Percentiles rank a stretch among this genome's conserved stretches.
Evolutionary conservation across 176 grass and related monocot species (phyloP).

Genomic region (Phoenix dactylifera): DNA sequence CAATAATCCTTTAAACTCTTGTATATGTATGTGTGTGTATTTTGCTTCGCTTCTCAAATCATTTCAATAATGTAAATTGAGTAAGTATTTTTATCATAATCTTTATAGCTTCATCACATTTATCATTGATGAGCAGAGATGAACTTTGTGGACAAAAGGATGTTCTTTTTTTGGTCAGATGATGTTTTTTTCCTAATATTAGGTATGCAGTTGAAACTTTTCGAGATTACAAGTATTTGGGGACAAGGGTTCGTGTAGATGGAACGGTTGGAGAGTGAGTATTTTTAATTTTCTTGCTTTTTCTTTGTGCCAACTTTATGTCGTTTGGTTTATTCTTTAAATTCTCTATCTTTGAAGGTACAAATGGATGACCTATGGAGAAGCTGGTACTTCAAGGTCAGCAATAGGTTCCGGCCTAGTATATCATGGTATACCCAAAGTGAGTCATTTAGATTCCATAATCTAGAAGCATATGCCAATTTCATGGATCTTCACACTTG

Average conservation of each 20-base stretch:
- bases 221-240: conserved; percentile 76
- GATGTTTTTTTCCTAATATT: conserved; percentile 11
- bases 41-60: no score
- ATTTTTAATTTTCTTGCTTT: conserved; percentile 7
- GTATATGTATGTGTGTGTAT: no score
- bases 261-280: conserved; percentile 93
- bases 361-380: conserved; percentile 98
- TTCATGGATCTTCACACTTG: no score
- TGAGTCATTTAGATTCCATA: conserved; percentile 25
- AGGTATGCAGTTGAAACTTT: conserved; percentile 83
- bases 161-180: conserved; percentile 7
- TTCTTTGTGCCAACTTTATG: conserved; percentile 15
- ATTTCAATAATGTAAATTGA: no score
- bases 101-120: neutral
- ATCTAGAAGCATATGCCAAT: no score
- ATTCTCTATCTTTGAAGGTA: conserved; percentile 36
- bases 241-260: conserved; percentile 64
- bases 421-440: conserved; percentile 68
- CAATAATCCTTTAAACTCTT: no score
- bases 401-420: conserved; percentile 85
- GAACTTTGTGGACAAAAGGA: neutral
- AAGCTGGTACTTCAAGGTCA: conserved; percentile 52
- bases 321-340: conserved; percentile 5
- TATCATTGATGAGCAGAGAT: neutral
- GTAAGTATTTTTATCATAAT: neutral